A percentile compares a stretch with the other conserved stretches of the same genome.
Evolutionary conservation across 1,284 basidiomycete genomes (phyloP).

Genomic region (Tylopilus sp.): DNA sequence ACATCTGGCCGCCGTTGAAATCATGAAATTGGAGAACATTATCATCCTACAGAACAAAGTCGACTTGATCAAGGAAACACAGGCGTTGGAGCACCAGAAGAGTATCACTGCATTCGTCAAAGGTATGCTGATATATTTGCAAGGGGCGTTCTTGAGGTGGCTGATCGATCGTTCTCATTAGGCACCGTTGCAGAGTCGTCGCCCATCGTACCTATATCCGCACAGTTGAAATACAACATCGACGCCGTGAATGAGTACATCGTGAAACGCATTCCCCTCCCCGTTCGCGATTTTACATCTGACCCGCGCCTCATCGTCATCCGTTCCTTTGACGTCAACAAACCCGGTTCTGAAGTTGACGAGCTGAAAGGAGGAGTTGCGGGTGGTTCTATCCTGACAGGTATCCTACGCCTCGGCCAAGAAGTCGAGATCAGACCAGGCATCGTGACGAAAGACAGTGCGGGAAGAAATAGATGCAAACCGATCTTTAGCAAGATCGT

Average conservation of each 20-base stretch:
- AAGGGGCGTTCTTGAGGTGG: not conserved
- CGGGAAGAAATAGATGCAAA: constrained; percentile 86
- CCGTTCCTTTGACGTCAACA: constrained; percentile 99
- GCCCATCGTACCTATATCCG: constrained; percentile 97
- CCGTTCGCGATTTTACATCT: constrained; percentile 87
- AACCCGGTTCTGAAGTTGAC: constrained; percentile 94
- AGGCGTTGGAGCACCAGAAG: constrained; percentile 89
- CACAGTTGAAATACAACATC: constrained; percentile 98
- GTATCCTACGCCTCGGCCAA: constrained; percentile 86
- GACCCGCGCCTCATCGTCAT: constrained; percentile 95
- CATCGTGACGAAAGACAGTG: constrained; percentile 92
- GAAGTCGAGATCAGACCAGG: constrained; percentile 98
- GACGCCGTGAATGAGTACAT: constrained; percentile 99
- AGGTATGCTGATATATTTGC: constrained; percentile 43
- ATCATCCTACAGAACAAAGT: constrained; percentile 99
- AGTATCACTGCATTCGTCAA: constrained; percentile 91
- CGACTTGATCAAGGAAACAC: constrained; percentile 88
- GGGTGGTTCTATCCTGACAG: constrained; percentile 92
- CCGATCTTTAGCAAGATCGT: constrained; percentile 93
- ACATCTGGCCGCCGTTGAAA: constrained; percentile 97
- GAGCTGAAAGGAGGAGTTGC: constrained; percentile 98
- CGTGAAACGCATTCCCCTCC: constrained; percentile 93
- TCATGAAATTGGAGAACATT: constrained; percentile 98
- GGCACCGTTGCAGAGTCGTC: constrained; percentile 96
- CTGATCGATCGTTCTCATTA: constrained; percentile 29